Evolutionary conservation across 148 eudicot genomes (phyloP).

Genomic region (Cornus controversa): DNA sequence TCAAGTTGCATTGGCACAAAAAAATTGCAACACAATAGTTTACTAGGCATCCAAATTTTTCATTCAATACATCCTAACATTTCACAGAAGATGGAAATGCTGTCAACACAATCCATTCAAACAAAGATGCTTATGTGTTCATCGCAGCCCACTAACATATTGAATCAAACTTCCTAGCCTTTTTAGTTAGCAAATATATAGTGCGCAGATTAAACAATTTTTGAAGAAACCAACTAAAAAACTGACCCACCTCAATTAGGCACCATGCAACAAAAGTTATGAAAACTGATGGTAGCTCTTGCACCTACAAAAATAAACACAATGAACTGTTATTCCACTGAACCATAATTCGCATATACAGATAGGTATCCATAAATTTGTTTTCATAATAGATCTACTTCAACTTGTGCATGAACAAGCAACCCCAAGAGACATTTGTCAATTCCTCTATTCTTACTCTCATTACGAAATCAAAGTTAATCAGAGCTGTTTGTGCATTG

Average conservation of each 20-base stretch:
- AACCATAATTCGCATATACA: background rate
- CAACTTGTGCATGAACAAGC: background rate
- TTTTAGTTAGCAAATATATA: background rate
- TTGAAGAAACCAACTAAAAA: background rate
- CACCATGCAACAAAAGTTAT: conserved; percentile 73
- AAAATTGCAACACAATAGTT: background rate
- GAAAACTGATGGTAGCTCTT: conserved; percentile 72
- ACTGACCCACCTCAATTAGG: conserved; percentile 59
- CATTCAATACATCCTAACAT: background rate
- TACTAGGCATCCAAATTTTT: background rate
- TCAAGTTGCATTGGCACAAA: background rate
- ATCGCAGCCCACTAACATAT: background rate
- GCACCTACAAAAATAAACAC: conserved; percentile 43
- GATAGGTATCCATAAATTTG: background rate
- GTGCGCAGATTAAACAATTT: background rate
- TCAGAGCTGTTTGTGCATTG: background rate
- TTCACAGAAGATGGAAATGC: background rate
- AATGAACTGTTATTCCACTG: background rate
- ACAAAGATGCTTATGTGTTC: background rate
- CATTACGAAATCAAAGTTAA: background rate
- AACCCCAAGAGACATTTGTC: background rate
- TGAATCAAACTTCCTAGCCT: background rate
- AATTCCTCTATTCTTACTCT: background rate
- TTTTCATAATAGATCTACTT: background rate
- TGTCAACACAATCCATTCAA: background rate